Evolutionary conservation across 73 alveolate genomes (phyloP).

Genomic region (Paramecium tetraurelia): DNA sequence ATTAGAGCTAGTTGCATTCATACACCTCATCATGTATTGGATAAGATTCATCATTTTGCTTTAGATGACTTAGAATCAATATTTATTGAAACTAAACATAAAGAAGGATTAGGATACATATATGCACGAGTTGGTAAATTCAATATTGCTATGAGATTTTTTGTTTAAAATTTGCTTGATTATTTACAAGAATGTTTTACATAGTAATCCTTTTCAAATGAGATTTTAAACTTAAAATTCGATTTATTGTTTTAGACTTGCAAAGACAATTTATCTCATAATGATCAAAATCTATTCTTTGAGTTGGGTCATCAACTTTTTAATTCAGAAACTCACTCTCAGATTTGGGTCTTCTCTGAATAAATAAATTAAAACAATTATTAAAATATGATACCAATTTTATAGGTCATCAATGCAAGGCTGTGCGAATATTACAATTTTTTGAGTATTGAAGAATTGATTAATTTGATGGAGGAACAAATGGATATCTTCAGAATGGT

Average conservation of each 20-base stretch:
- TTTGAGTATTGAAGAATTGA: neutral
- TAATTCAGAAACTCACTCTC: neutral
- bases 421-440: neutral
- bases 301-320: neutral
- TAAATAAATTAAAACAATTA: neutral
- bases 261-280: neutral
- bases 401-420: neutral
- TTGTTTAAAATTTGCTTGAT: neutral
- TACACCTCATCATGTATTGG: neutral
- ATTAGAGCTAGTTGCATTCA: neutral
- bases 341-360: neutral
- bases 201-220: neutral
- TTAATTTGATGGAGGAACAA: neutral
- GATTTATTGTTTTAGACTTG: neutral
- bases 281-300: neutral
- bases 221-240: neutral
- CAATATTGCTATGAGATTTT: neutral
- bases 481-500: neutral
- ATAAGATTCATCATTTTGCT: neutral
- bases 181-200: neutral
- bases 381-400: neutral
- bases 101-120: neutral
- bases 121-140: constrained; percentile 3
- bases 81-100: neutral
- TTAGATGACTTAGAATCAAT: neutral